phyloP scores from a whole-genome alignment of 2,329 filamentous ascomycete species.

The Macrophomina phaseolina region DNA sequence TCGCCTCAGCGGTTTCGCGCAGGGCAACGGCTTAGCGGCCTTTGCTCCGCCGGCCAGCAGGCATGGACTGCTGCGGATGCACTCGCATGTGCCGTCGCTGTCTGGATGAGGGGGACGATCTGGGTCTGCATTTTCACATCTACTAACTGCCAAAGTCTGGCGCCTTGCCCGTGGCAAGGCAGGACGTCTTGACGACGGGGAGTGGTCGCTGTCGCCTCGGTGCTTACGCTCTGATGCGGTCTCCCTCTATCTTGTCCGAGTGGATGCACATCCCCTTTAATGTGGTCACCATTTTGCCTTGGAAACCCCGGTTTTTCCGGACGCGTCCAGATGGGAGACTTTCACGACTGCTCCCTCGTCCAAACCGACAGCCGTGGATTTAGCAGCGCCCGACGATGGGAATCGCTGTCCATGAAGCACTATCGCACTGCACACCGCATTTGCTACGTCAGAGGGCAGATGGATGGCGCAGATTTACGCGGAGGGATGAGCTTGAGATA shows the following conservation, averaged over 20 bases:
- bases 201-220: slow-evolving; percentile 8
- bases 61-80: background rate
- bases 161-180: slow-evolving; percentile 13
- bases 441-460: background rate
- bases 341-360: slow-evolving; percentile 6
- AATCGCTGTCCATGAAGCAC: background rate
- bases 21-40: background rate
- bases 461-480: background rate
- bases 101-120: slow-evolving; percentile 5
- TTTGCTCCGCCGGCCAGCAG: slow-evolving; percentile 9
- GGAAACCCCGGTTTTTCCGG: slow-evolving; percentile 5
- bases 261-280: background rate
- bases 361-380: slow-evolving; percentile 12
- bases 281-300: slow-evolving; percentile 7
- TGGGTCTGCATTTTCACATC: slow-evolving; percentile 11
- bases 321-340: background rate
- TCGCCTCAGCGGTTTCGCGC: background rate
- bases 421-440: background rate
- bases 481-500: background rate
- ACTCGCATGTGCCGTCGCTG: background rate
- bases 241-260: background rate
- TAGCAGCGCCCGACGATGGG: slow-evolving; percentile 6
- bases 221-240: slow-evolving; percentile 1
- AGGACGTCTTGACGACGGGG: slow-evolving; percentile 7
- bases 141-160: slow-evolving; percentile 14